Base-by-base conservation (phyloP, 495 filamentous ascomycete species). In the Tirmania nivea region DNA sequence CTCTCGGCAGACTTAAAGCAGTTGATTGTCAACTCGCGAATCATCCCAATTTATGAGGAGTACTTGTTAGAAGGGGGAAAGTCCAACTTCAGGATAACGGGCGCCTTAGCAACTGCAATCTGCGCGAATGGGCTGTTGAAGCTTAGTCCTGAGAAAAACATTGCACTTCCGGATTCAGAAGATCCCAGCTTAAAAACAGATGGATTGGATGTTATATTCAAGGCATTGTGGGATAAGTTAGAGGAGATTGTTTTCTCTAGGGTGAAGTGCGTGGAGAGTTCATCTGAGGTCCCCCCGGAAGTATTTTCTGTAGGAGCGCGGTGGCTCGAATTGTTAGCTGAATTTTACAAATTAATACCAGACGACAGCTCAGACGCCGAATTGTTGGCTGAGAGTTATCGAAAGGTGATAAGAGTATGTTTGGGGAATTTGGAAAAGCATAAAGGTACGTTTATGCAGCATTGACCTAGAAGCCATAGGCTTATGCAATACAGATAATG, bases 41-140 rank as follows among this genome's bases (percentile, higher is more conserved):
- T 83, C 0, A 71, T 73, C 53, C 81, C 80, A 10, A 54, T 84
- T 9, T 64, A 83, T 49, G 59, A 66, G 10, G 71, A 80, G 34
- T 80, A 80, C 64, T 62, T 85, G 8, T 69, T 63, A 31, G 20
- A 12, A 3, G 20, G n/a, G 39, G 39, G 39, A 8, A 45, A 45
- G 17, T 45, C 3, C 8, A 19, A 45, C 4, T 19, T 45, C 17
- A 45, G 39, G 39, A 4, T 45, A 14, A 14, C 2, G 11, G 53
- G 49, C 11, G 47, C 17, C 16, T 19, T 55, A 31, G 53, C 47
- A 19, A 48, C 39, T 10, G 31, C 53, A 34, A 48, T 55, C 9
- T 55, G 53, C n/a, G 53, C 20, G 35, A 50, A 35, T 50, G 53
- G 53, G 11, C 21, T 55, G 16, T 17, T 55, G 45, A 55, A 50